phyloP scores from a whole-genome alignment of 1,284 basidiomycete species.

The Puccinia novopanici region DNA sequence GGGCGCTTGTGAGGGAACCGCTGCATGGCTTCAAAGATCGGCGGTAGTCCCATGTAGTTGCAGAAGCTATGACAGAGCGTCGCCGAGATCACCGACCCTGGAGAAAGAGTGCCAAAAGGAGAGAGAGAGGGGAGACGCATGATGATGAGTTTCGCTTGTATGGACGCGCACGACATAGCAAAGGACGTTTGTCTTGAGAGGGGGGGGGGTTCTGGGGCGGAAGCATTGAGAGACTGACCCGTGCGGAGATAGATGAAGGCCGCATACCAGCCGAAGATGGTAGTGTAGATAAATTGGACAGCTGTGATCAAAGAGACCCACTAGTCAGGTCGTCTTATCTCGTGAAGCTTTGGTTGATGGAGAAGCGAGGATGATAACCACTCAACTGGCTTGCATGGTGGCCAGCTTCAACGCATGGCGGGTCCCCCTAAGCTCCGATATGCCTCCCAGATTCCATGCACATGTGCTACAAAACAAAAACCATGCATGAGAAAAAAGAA shows the following conservation, averaged over 20 bases:
- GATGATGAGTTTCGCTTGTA: neutral
- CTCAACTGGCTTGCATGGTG: constrained; percentile 2
- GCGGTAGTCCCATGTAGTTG: constrained; percentile 89
- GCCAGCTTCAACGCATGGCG: constrained; percentile 17
- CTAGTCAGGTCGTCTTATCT: no score
- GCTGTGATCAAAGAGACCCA: no score
- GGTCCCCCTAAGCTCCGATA: constrained; percentile 73
- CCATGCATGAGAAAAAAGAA: neutral
- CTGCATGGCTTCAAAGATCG: constrained; percentile 61
- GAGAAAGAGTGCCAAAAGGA: neutral
- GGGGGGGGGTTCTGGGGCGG: no score
- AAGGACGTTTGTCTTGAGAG: constrained; percentile 55
- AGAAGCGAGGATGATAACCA: neutral
- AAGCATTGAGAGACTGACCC: no score
- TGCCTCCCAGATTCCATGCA: constrained; percentile 84
- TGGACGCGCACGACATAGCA: neutral
- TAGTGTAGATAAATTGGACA: constrained; percentile 45
- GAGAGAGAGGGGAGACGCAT: constrained; percentile 53
- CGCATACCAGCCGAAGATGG: constrained; percentile 53
- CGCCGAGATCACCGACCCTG: constrained; percentile 63
- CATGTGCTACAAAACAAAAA: constrained; percentile 66
- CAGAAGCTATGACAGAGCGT: constrained; percentile 82
- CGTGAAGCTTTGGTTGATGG: no score
- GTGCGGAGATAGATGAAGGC: constrained; percentile 81
- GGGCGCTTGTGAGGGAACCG: constrained; percentile 60